These are phyloP conservation scores for Cutaneotrichosporon sp. DNA, from an alignment of 1,284 basidiomycete genomes.

Conservation along the genomic window DNA sequence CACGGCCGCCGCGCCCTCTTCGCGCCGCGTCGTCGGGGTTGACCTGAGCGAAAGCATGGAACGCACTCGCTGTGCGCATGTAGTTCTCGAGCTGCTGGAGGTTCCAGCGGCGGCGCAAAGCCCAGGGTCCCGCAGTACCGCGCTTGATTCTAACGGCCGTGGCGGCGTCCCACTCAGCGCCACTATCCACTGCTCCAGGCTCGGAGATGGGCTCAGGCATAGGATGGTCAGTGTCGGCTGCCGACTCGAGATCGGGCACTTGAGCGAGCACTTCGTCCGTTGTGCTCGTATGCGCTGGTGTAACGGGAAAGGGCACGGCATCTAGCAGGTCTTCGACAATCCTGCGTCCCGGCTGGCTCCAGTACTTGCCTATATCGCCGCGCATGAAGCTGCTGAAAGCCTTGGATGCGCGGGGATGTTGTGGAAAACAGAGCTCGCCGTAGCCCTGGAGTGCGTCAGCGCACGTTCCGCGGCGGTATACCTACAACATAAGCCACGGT, in stretches of 20 bases:
- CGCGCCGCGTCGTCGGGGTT: constrained; percentile 57
- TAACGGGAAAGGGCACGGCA: constrained; percentile 60
- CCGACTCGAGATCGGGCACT: constrained; percentile 54
- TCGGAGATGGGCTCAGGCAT: constrained; percentile 9
- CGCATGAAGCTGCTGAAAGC: constrained; percentile 51
- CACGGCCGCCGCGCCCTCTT: constrained; percentile 14
- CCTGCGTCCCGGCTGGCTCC: constrained; percentile 71
- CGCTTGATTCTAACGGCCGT: constrained; percentile 26
- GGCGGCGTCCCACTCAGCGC: constrained; percentile 21
- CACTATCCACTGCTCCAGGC: constrained; percentile 27
- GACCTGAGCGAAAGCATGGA: constrained; percentile 63
- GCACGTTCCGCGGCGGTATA: not conserved
- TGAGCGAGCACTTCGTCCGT: constrained; percentile 24
- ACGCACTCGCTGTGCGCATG: constrained; percentile 64
- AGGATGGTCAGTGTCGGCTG: constrained; percentile 12
- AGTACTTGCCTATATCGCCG: constrained; percentile 62
- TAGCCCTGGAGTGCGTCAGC: constrained; percentile 56
- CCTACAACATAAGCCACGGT: constrained; percentile 71
- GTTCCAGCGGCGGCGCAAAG: constrained; percentile 59
- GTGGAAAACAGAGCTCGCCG: constrained; percentile 66
- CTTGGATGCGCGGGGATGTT: constrained; percentile 56
- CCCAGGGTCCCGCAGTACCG: constrained; percentile 48
- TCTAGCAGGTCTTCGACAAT: constrained; percentile 68
- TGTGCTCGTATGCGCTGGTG: not conserved
- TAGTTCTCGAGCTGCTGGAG: constrained; percentile 65